Conservation (phyloP, 768 basidiomycete genomes). For the Chiua virens region DNA sequence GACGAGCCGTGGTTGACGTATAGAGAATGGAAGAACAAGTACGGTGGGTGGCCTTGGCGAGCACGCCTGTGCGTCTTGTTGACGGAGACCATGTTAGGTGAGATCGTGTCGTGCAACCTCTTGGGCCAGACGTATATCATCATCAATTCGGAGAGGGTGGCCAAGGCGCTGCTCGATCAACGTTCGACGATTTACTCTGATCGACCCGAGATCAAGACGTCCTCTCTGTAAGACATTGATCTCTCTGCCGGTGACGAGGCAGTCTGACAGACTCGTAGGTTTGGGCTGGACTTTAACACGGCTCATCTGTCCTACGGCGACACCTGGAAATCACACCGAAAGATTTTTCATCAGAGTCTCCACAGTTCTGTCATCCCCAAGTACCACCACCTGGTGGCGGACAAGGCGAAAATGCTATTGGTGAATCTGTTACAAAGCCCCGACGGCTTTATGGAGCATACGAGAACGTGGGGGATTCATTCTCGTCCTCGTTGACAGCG, state of each 20-base stretch:
- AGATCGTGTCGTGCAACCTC: slow-evolving; percentile 19
- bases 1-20: slow-evolving; percentile 33
- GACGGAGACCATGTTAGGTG: slow-evolving; percentile 8
- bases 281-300: slow-evolving; percentile 25
- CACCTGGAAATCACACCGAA: slow-evolving; percentile 16
- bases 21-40: slow-evolving; percentile 28
- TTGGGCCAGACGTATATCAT: slow-evolving; percentile 24
- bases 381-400: slow-evolving; percentile 11
- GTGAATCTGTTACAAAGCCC: slow-evolving; percentile 13
- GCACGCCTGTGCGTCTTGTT: neutral
- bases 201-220: slow-evolving; percentile 11
- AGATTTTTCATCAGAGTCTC: slow-evolving; percentile 15
- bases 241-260: no score
- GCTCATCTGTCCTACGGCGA: slow-evolving; percentile 20
- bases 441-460: slow-evolving; percentile 11
- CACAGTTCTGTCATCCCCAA: slow-evolving; percentile 7
- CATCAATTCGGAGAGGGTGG: slow-evolving; percentile 35
- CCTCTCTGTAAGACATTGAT: slow-evolving; percentile 1
- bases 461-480: slow-evolving; percentile 19
- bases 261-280: slow-evolving; percentile 10
- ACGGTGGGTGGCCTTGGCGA: slow-evolving; percentile 24
- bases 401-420: slow-evolving; percentile 7
- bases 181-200: slow-evolving; percentile 44
- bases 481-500: neutral
- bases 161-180: slow-evolving; percentile 44